phyloP scores from a whole-genome alignment of 768 basidiomycete species.

The Agrocybe pediades region DNA sequence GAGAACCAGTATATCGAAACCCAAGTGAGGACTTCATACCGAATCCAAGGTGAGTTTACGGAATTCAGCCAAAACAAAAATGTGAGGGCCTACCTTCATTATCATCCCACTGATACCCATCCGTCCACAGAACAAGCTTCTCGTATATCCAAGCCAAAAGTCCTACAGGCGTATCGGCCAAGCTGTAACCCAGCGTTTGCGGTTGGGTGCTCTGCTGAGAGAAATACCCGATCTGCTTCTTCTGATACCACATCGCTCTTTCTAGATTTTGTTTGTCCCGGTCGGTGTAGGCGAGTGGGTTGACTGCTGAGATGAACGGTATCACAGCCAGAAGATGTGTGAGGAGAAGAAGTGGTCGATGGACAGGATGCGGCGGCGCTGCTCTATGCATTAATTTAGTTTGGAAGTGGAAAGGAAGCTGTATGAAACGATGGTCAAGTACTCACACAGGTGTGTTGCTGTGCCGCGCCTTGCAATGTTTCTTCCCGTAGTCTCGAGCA shows the following conservation, averaged over 20 bases:
- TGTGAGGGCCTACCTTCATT: slow-evolving; percentile 47
- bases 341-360: slow-evolving; percentile 25
- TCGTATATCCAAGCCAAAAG: slow-evolving; percentile 58
- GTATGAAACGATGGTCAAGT: too few relatives aligned
- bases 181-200: slow-evolving; percentile 53
- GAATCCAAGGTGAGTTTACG: neutral
- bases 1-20: slow-evolving; percentile 63
- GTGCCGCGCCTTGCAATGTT: slow-evolving; percentile 53
- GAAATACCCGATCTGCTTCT: slow-evolving; percentile 38
- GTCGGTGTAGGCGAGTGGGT: slow-evolving; percentile 26
- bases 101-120: slow-evolving; percentile 59
- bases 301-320: slow-evolving; percentile 20
- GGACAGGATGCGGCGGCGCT: slow-evolving; percentile 20
- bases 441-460: slow-evolving; percentile 47
- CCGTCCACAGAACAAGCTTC: slow-evolving; percentile 49
- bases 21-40: slow-evolving; percentile 69
- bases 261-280: slow-evolving; percentile 36
- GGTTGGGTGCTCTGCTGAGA: slow-evolving; percentile 46
- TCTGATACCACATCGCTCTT: slow-evolving; percentile 26
- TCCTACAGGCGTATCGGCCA: slow-evolving; percentile 61
- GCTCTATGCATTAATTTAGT: slow-evolving; percentile 13
- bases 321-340: slow-evolving; percentile 27
- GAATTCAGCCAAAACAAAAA: neutral
- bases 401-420: neutral
- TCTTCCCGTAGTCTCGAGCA: slow-evolving; percentile 29